Base-by-base conservation (phyloP, 371 early-diverging fungal species). In the Apophysomyces ossiformis region DNA sequence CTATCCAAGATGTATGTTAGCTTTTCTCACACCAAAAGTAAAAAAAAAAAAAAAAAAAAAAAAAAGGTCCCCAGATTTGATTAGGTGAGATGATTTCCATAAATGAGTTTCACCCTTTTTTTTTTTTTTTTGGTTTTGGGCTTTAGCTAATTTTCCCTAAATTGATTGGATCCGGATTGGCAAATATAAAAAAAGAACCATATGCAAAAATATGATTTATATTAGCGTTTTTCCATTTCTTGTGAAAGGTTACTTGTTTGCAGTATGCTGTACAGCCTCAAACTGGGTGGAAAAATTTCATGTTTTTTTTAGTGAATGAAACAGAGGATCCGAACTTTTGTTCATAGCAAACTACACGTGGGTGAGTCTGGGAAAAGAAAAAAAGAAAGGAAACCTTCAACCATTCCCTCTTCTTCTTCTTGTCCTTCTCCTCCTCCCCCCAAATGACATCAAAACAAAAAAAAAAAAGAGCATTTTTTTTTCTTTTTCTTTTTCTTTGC, bases 191-290 rank as follows among this genome's bases (percentile, higher is more conserved):
- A 26, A 26, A 26, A 26, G 32, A 26, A 26, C 32, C 2, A 26
- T 5, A 41, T 41, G 41, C 41, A 41, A 41, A 50, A 50, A 21
- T n/a, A 26, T 26, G 32, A 26, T 26, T 26, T 26, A 26, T 26
- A 50, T 50, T 50, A 50, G 54, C 54, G 54, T 50, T 50, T 50
- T 50, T 50, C 54, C 54, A 26, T 26, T 50, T n/a, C n/a, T 50
- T 50, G 54, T 41, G 41, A 41, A 41, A 41, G 41, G 41, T 41
- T 41, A 41, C 41, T 41, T 41, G 32, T 26, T 2, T 26, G 2
- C 32, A 26, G 32, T 26, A 26, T 26, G 32, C 32, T 26, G 32
- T 26, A 26, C 32, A 26, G 32, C 32, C 32, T 26, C 32, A 26
- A 26, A 26, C 32, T 26, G 32, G 32, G 32, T 26, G 32, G 3